Evolutionary conservation across 768 basidiomycete species (phyloP).

Genomic region (Tylopilus vinaceipallidus): DNA sequence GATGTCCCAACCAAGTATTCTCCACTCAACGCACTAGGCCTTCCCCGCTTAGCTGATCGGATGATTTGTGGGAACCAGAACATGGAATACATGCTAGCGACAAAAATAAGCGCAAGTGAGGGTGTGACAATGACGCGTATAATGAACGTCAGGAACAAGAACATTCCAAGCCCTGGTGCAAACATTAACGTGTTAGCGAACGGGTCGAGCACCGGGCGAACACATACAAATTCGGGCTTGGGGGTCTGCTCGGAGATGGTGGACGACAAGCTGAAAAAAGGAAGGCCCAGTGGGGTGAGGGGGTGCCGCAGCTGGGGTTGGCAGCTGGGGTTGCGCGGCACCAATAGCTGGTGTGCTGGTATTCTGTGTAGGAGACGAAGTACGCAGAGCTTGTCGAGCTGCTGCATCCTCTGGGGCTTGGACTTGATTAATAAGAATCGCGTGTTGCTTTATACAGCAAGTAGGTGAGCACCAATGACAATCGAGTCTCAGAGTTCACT

Average conservation of each 20-base stretch:
- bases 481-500: slow-evolving; percentile 23
- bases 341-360: slow-evolving; percentile 1
- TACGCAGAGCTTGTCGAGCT: slow-evolving; percentile 26
- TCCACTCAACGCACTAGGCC: slow-evolving; percentile 62
- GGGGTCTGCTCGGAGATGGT: slow-evolving; percentile 64
- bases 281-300: slow-evolving; percentile 16
- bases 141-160: slow-evolving; percentile 67
- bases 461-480: neutral
- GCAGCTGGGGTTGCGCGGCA: slow-evolving; percentile 14
- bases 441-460: slow-evolving; percentile 64
- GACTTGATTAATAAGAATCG: slow-evolving; percentile 74
- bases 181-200: slow-evolving; percentile 7
- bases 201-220: neutral
- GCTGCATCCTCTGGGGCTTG: slow-evolving; percentile 71
- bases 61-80: slow-evolving; percentile 89
- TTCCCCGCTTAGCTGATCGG: slow-evolving; percentile 67
- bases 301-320: slow-evolving; percentile 21
- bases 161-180: slow-evolving; percentile 58
- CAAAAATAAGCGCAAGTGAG: slow-evolving; percentile 60
- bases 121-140: slow-evolving; percentile 73
- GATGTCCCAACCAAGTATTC: slow-evolving; percentile 81
- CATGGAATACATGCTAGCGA: slow-evolving; percentile 67
- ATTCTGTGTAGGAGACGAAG: slow-evolving; percentile 7
- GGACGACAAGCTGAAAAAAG: slow-evolving; percentile 51
- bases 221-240: slow-evolving; percentile 69